Conservation (phyloP, 2,329 filamentous ascomycete species). For the Diaporthe ampelina region DNA sequence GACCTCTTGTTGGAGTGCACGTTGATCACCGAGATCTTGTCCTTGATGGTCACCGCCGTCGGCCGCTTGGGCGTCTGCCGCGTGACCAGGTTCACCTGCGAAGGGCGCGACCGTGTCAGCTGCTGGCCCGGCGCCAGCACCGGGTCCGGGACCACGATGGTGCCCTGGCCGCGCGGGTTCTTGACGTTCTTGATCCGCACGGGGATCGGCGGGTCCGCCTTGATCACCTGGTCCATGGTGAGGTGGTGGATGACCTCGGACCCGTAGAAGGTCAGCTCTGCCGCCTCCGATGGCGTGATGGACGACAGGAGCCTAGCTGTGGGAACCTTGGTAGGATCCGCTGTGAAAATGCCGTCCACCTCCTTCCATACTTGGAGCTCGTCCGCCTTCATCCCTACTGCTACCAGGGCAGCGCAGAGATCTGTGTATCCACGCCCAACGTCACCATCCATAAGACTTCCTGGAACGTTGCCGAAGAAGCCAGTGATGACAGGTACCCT, state of each 20-base stretch:
- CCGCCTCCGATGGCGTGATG: slow-evolving; percentile 95
- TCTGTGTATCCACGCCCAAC: slow-evolving; percentile 98
- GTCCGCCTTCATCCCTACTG: slow-evolving; percentile 86
- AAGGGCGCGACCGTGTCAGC: slow-evolving; percentile 66
- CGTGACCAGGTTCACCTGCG: slow-evolving; percentile 50
- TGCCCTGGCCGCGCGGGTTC: slow-evolving; percentile 84
- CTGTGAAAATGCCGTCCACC: slow-evolving; percentile 76
- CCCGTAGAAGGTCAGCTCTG: slow-evolving; percentile 93
- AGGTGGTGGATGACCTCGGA: slow-evolving; percentile 98
- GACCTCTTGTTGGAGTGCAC: slow-evolving; percentile 98
- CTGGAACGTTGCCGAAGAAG: slow-evolving; percentile 94
- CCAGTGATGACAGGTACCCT: slow-evolving; percentile 87
- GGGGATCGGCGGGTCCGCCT: slow-evolving; percentile 82
- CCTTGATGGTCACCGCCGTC: slow-evolving; percentile 96
- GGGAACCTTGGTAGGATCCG: slow-evolving; percentile 88
- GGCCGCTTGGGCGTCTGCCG: slow-evolving; percentile 78
- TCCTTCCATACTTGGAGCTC: slow-evolving; percentile 99
- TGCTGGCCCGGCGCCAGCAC: slow-evolving; percentile 67
- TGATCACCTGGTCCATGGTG: slow-evolving; percentile 97
- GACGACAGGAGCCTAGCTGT: slow-evolving; percentile 90
- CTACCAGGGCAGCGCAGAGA: slow-evolving; percentile 90
- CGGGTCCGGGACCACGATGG: slow-evolving; percentile 85
- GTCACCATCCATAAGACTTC: slow-evolving; percentile 87
- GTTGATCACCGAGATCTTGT: slow-evolving; percentile 96
- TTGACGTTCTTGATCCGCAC: slow-evolving; percentile 95